Evolutionary conservation across 1,139 yeast species (phyloP), one percentile per base, ranked within the genome.

Genomic region (Hansenula lynferdii): DNA sequence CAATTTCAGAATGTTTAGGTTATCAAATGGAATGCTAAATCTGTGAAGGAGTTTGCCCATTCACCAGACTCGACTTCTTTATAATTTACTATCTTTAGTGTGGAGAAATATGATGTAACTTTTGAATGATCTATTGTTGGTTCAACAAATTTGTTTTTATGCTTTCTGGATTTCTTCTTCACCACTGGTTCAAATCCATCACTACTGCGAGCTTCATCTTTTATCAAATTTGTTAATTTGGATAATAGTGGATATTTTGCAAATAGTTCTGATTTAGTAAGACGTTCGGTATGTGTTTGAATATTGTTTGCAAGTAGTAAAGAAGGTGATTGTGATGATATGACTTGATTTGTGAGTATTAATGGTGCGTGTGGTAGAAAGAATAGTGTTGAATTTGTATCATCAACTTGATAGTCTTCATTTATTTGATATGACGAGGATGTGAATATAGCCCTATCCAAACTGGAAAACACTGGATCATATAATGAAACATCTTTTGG

Each of bases 331-430:
- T 60, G 57, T 6, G 35, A 24, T 4, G 32, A 28, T 4, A 81
- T 46, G 1, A 80, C 49, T 1, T 42, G 31, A 33, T 79, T 75
- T 1, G 85, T 77, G 11, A 85, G 60, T 7, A 63, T 67, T 30
- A 82, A 60, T 1, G 89, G 86, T 0, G 90, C 90, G 60, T 85
- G 95, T 0, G 94, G 94, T 40, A 85, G 66, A 51, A 76, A 85
- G 48, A 65, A 77, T 2, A 82, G 55, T 0, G 65, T 37, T 3
- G 38, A 36, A 3, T 41, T 32, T 4, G 34, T 21, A 5, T 42
- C 28, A 4, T 40, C 36, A 10, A 11, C 28, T 5, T 21, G 19
- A 28, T 41, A 44, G 1, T 34, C 34, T 24, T 45, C 44, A 27
- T 45, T 45, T 28, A 67, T 56, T 1, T 15, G 33, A 35, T 45